Evolutionary conservation across 129 eudicot species (phyloP), one percentile per base, ranked within the genome.

Genomic region (Deinandra increscens): DNA sequence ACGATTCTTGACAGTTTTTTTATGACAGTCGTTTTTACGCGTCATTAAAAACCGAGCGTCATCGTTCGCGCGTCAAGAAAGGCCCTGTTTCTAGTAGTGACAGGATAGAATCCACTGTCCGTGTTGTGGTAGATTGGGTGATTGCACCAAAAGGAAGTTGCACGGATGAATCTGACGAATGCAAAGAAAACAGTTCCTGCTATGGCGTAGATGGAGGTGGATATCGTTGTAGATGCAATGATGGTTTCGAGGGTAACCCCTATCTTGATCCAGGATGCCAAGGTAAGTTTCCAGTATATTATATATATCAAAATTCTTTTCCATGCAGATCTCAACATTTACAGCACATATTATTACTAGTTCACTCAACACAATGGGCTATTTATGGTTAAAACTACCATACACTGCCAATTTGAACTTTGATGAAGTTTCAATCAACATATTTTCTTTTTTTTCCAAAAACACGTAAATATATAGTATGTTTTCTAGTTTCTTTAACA

Each of bases 171-270:
- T 17, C 15, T 19, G 3, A 41, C 1, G n/a, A 3, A 15, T 75
- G 79, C 62, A 55, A 54, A 50, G 59, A n/a, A 12, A 74, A 64
- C 43, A 75, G 67, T 41, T 12, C 44, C 0, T 75, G 79, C 53
- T 6, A 48, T 18, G 79, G 55, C 6, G 50, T 45, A 4, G 73
- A 75, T 18, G 59, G 59, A 10, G 64, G 56, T 41, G 31, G 31
- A 3, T 26, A 26, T 3, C 31, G 3, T 26, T 26, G 31, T 26
- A 26, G 31, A 26, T 26, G 79, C 75, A 39, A 54, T 5, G 4
- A 54, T n/a, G 66, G 66, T 70, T 70, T 37, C 50, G 26, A 70
- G 65, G 75, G 75, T n/a, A 70, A 70, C 34, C 66, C 75, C 18
- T 70, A 50, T 14, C 64, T 70, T 43, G 71, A 45, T 41, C 13